Evolutionary conservation across 1,284 basidiomycete genomes (phyloP), one percentile per base, ranked within the genome.

Genomic region (Tremellales sp.): DNA sequence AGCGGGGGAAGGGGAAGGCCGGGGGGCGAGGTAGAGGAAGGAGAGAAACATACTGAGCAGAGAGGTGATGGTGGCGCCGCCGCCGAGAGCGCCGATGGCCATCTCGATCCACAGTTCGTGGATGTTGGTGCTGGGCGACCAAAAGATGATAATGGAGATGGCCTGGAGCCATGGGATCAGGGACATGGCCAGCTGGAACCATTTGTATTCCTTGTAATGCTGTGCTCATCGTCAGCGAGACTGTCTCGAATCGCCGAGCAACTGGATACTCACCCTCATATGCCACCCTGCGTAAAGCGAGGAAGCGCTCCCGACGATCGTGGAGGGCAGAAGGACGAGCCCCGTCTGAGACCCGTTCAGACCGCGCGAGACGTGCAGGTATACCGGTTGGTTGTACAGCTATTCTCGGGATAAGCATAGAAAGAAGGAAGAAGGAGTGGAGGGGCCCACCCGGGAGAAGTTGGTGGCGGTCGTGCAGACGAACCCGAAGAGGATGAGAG

Each of bases 261-360:
- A 34, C n/a, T 19, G 24, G 9, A 1, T 9, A 49, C 58, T 51
- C 43, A 57, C 55, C 9, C 51, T 41, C 58, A 62, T 60, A 34
- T 61, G 60, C 60, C 57, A 61, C 7, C 61, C 64, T 14, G 64
- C 64, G 21, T 61, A 64, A 2, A 66, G 47, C 3, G 60, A 61
- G 9, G 49, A 45, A 12, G 44, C 36, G 1, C 62, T 53, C 13
- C 58, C 62, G 4, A 53, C 51, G 21, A 64, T 47, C 10, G 56
- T 55, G 25, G 39, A 44, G 2, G 64, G 64, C 3, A 66, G 49
- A 2, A 65, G 47, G 13, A 63, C 31, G 5, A 56, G 25, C 5
- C 64, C 64, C 4, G 62, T 59, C 9, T 59, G 36, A 4, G 46
- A 50, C 0, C 57, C 58, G 34, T 61, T 60, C 21, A 57, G 49